A percentile compares a stretch with the other conserved stretches of the same genome.
phyloP scores from a whole-genome alignment of 306 rosid genomes.

The Prunus campanulata region DNA sequence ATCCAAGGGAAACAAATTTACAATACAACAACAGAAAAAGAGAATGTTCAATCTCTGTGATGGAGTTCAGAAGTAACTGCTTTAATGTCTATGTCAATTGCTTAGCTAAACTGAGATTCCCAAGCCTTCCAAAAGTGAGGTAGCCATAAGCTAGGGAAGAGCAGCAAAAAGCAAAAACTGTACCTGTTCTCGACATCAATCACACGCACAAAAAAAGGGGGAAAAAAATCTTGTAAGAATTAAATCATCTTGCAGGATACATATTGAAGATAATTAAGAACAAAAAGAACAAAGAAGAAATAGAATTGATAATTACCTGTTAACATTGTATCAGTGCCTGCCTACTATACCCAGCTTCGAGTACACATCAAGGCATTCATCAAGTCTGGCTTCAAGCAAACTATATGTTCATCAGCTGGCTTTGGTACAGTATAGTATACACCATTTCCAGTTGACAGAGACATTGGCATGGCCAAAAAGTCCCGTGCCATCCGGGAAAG shows the following conservation, averaged over 20 bases:
- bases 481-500: conserved; percentile 19
- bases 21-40: not conserved
- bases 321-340: not conserved
- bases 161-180: not conserved
- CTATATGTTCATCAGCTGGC: not conserved
- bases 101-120: not conserved
- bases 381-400: not conserved
- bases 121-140: not conserved
- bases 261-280: too few relatives aligned
- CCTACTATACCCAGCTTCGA: not conserved
- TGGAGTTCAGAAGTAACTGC: not conserved
- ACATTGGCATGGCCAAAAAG: conserved; percentile 12
- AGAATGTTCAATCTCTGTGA: not conserved
- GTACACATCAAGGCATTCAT: conserved; percentile 14
- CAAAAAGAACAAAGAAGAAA: too few relatives aligned
- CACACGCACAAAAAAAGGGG: not conserved
- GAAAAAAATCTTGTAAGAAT: not conserved
- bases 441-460: not conserved
- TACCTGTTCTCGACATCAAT: not conserved
- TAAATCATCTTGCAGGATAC: too few relatives aligned
- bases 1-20: not conserved
- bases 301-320: not conserved
- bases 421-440: conserved; percentile 17
- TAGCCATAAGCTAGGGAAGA: not conserved
- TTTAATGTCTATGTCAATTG: not conserved